A percentile compares a stretch with the other conserved stretches of the same genome.
These are phyloP conservation scores for Diplodia sapinea DNA, from an alignment of 2,329 filamentous ascomycete genomes.

Conservation along the genomic window DNA sequence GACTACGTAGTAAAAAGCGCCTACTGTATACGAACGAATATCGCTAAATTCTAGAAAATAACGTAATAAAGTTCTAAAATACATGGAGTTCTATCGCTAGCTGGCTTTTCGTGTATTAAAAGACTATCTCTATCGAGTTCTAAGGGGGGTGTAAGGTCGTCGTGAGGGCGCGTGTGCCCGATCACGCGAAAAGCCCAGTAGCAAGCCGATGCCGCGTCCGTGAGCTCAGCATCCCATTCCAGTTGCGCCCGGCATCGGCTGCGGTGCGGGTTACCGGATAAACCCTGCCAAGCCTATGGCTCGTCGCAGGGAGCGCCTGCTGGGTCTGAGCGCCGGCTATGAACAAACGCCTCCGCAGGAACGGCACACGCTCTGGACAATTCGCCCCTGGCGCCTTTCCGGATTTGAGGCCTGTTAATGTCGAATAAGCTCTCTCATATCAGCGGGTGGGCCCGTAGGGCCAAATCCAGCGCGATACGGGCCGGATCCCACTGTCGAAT, in stretches of 20 bases:
- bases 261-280: constrained; percentile 13
- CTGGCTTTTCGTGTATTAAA: too few species aligned
- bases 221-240: constrained; percentile 13
- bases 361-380: neutral
- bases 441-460: neutral
- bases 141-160: too few species aligned
- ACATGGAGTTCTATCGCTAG: too few species aligned
- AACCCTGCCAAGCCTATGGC: constrained; percentile 16
- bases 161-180: too few species aligned
- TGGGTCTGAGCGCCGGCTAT: neutral
- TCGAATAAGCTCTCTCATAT: neutral
- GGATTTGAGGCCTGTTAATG: neutral
- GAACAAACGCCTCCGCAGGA: constrained; percentile 18
- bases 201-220: constrained; percentile 12
- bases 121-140: too few species aligned
- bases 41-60: too few species aligned
- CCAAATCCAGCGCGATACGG: neutral
- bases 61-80: too few species aligned
- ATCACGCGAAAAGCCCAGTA: neutral
- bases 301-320: constrained; percentile 15
- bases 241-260: constrained; percentile 4
- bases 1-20: too few species aligned
- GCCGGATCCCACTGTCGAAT: neutral
- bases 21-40: too few species aligned
- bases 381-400: neutral